phyloP scores from a whole-genome alignment of 1,139 yeast species.

The Barnettozyma hawaiiensis region DNA sequence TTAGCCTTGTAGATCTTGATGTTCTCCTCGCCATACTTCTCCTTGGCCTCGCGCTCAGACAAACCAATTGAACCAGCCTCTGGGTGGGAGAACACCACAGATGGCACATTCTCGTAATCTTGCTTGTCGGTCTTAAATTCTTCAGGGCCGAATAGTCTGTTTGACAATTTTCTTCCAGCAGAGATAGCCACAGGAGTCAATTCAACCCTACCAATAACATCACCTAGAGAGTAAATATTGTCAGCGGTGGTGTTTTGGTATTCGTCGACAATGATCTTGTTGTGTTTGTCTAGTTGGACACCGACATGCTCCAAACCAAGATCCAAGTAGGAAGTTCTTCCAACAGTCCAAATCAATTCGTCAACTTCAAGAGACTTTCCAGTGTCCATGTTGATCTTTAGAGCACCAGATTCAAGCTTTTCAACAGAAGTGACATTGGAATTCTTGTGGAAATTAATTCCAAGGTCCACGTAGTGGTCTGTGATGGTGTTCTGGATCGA shows the following conservation, averaged over 20 bases:
- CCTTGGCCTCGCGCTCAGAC: constrained; percentile 69
- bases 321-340: constrained; percentile 72
- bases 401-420: constrained; percentile 50
- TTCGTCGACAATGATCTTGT: constrained; percentile 73
- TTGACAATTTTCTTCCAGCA: constrained; percentile 90
- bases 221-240: constrained; percentile 83
- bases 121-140: constrained; percentile 62
- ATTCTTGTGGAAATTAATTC: constrained; percentile 71
- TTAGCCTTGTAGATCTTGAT: constrained; percentile 76
- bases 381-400: constrained; percentile 52
- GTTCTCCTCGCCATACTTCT: constrained; percentile 72
- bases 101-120: constrained; percentile 82
- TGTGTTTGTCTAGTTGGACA: constrained; percentile 51
- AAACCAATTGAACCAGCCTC: constrained; percentile 94
- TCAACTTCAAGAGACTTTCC: constrained; percentile 66
- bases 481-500: constrained; percentile 76
- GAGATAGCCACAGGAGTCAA: constrained; percentile 98
- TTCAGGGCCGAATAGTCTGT: constrained; percentile 82
- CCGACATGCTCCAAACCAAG: constrained; percentile 76
- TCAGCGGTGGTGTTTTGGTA: constrained; percentile 75
- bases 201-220: constrained; percentile 85
- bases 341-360: constrained; percentile 85
- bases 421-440: constrained; percentile 56
- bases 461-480: constrained; percentile 71
- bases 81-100: constrained; percentile 93